phyloP scores from a whole-genome alignment of 2,329 filamentous ascomycete genomes.

The Penicillium sp. region DNA sequence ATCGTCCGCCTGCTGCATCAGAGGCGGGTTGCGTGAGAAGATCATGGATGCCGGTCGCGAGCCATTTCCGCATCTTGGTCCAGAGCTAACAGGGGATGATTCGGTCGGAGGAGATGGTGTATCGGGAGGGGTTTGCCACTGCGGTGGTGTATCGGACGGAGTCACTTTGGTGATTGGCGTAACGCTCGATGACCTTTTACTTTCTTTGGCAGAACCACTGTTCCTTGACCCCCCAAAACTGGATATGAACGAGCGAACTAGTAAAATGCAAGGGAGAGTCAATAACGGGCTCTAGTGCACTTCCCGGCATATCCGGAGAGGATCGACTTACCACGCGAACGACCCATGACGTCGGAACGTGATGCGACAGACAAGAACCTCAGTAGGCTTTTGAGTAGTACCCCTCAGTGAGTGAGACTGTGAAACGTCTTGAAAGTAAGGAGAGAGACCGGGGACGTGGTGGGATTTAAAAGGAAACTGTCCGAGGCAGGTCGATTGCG shows the following conservation, averaged over 20 bases:
- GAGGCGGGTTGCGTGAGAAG: conserved; percentile 76
- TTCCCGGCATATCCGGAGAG: conserved; percentile 9
- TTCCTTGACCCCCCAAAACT: conserved; percentile 38
- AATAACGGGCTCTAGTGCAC: conserved; percentile 10
- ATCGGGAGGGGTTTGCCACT: conserved; percentile 33
- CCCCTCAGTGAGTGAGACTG: conserved; percentile 6
- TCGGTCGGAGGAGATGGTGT: conserved; percentile 33
- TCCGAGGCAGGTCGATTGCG: neutral
- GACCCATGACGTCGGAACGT: conserved; percentile 30
- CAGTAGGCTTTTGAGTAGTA: neutral
- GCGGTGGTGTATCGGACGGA: conserved; percentile 21
- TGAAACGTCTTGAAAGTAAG: conserved; percentile 3
- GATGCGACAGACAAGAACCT: conserved; percentile 2
- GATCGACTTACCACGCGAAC: conserved; percentile 37
- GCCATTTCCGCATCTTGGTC: conserved; percentile 44
- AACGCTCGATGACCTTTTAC: conserved; percentile 28
- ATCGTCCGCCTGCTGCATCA: conserved; percentile 81
- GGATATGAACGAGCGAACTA: conserved; percentile 87
- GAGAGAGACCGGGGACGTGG: neutral
- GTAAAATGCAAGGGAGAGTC: conserved; percentile 25
- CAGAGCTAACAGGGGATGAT: conserved; percentile 39
- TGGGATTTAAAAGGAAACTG: conserved; percentile 14
- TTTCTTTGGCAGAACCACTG: conserved; percentile 34
- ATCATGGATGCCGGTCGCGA: conserved; percentile 82
- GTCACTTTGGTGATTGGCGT: conserved; percentile 14